Evolutionary conservation across 306 rosid species (phyloP), one percentile per base, ranked within the genome.

Genomic region (Hylodesmum podocarpum): DNA sequence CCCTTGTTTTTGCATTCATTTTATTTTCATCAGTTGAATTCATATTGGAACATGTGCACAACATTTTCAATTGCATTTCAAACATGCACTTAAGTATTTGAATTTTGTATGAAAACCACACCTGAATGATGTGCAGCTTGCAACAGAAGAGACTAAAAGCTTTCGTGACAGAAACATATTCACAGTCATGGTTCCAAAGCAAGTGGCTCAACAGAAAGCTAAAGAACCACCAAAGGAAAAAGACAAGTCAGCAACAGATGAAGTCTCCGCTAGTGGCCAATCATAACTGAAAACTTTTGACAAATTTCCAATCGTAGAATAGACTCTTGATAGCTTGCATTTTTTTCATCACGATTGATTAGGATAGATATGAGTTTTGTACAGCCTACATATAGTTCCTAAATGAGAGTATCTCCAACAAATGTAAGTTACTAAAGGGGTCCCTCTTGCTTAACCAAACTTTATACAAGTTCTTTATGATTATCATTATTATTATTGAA

Each of bases 121-220:
- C 57, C 24, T 50, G 61, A 66, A 28, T 86, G 24, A 34, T 58
- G 25, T 81, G 85, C 89, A 92, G 96, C 94, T 92, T 83, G 97
- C 91, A 76, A 83, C 91, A 4, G 97, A 90, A 84, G 94, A 92
- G 80, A 75, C 85, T 47, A 92, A 87, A 76, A 89, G 72, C 88
- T 90, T 92, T 49, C 80, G 89, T 13, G 94, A 92, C 80, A 82
- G 91, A 79, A 90, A 84, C 80, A 74, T 92, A 21, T 84, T 65
- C 77, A 84, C 90, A 83, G 51, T 90, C 71, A 78, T 92, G 81
- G 91, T 84, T 72, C 96, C 94, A 29, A 92, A 90, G 46, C 90
- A 88, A 86, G 88, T 88, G 51, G 46, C 66, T 84, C 80, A 73
- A 19, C 97, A 86, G 82, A 92, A 92, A 79, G 75, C 87, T 78